Conservation (phyloP, 257 asterid genomes). For the Lithospermum erythrorhizon region DNA sequence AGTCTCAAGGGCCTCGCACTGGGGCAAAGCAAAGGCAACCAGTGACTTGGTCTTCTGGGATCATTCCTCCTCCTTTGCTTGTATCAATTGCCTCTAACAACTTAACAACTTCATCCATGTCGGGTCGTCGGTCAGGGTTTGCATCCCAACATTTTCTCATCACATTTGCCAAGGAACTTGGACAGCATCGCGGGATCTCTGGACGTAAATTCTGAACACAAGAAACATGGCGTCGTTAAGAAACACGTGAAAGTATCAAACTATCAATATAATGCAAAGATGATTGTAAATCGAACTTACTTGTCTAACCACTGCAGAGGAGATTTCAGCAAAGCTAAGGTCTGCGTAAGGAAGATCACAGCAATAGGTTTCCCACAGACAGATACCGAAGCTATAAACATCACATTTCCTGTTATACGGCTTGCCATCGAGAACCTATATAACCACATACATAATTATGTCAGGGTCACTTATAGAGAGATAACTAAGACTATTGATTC, state of each 20-base stretch:
- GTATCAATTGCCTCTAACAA: slow-evolving; percentile 2
- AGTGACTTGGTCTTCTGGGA: slow-evolving; percentile 1
- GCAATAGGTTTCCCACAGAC: slow-evolving; percentile 6
- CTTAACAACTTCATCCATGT: slow-evolving; percentile 4
- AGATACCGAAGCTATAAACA: slow-evolving; percentile 4
- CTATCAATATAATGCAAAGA: not conserved
- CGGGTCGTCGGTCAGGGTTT: slow-evolving; percentile 2
- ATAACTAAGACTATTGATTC: not conserved
- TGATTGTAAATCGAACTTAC: not conserved
- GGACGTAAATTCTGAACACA: not conserved
- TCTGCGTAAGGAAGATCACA: slow-evolving; percentile 4
- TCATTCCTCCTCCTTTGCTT: slow-evolving; percentile 7
- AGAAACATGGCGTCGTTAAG: not conserved
- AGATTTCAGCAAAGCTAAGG: slow-evolving; percentile 4
- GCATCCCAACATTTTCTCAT: slow-evolving; percentile 5
- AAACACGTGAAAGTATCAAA: not conserved
- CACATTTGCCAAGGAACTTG: slow-evolving; percentile 1
- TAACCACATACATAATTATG: not conserved
- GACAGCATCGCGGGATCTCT: slow-evolving; percentile 2
- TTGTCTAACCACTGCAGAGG: slow-evolving; percentile 6
- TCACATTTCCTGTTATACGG: slow-evolving; percentile 6
- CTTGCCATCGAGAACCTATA: slow-evolving; percentile 5
- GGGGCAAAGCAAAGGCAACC: slow-evolving; percentile 4
- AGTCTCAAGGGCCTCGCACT: slow-evolving; percentile 8
- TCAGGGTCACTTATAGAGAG: not conserved